A percentile compares a stretch with the other conserved stretches of the same genome.
Conservation (phyloP, 202 grass and related monocot genomes). For the Cymbopogon flexuosus region DNA sequence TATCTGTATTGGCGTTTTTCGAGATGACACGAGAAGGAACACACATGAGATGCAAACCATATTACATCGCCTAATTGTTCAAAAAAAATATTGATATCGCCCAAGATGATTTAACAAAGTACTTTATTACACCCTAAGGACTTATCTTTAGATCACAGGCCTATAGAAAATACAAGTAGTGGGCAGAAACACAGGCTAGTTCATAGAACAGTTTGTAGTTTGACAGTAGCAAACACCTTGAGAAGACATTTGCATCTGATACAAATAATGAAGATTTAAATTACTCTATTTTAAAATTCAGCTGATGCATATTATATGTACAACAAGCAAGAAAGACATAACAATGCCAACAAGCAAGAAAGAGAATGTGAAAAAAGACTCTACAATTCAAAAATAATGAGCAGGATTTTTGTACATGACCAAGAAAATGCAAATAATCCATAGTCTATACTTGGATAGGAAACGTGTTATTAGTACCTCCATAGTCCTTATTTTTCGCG, state of each 20-base stretch:
- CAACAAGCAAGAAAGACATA: neutral
- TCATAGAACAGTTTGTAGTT: neutral
- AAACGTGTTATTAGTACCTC: conserved; percentile 38
- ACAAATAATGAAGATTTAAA: neutral
- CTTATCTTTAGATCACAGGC: no score
- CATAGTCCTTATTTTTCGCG: conserved; percentile 57
- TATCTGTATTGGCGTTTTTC: no score
- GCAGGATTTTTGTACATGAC: neutral
- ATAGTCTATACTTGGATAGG: neutral
- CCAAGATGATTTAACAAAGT: no score
- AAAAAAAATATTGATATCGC: no score
- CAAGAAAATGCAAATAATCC: neutral
- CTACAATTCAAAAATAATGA: neutral
- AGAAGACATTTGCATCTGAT: neutral
- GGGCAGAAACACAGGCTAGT: neutral
- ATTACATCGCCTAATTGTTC: no score
- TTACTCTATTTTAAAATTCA: neutral
- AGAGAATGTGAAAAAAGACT: neutral
- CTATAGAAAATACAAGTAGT: no score
- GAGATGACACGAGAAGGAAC: no score
- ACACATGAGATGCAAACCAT: no score
- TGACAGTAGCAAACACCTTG: neutral
- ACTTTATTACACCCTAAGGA: no score
- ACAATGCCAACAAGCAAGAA: neutral
- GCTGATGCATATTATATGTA: neutral